Evolutionary conservation across 2,329 filamentous ascomycete genomes (phyloP), one percentile per base, ranked within the genome.

Genomic region (Chrysoporthe deuterocubensis): DNA sequence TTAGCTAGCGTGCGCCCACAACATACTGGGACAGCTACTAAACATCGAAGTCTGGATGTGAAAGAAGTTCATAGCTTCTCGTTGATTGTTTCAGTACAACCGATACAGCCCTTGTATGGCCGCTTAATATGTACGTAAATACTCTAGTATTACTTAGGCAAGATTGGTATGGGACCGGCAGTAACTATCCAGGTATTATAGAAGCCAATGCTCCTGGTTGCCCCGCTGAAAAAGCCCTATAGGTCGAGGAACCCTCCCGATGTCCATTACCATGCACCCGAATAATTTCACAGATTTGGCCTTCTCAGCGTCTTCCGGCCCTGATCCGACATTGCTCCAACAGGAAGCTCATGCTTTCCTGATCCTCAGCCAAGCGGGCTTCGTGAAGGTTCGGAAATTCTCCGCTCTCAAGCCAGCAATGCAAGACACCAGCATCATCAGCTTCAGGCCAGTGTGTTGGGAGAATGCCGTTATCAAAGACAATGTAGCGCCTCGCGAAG

Each of bases 381-480:
- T 66, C 1, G 11, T 68, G 67, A 7, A 68, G 18, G 40, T 62
- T 62, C 21, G 63, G 63, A 18, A 66, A 66, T 4, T 21, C 62
- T 3, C 43, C 40, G 0, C 43, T n/a, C 11, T 50, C n/a, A 44
- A 52, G 3, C 56, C 32, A 66, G 9, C 37, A 21, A 3, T 66
- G 0, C 43, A 68, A 16, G 1, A 2, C 5, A 8, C 67, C 67
- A 1, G 58, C 8, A 2, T 59, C 8, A 1, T 46, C 6, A 1
- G 67, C 58, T 4, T 58, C 63, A 0, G 44, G 18, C 67, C 67
- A 66, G 37, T 50, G 63, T 2, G 62, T 46, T 14, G 67, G 64
- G 6, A 50, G 8, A 34, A 58, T 59, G 1, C 43, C 16, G 50
- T 68, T 52, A 6, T 62, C 26, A 8, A 58, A 68, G 4, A 54